Base-by-base conservation (phyloP, 345 rosid genomes). In the Angophora floribunda region DNA sequence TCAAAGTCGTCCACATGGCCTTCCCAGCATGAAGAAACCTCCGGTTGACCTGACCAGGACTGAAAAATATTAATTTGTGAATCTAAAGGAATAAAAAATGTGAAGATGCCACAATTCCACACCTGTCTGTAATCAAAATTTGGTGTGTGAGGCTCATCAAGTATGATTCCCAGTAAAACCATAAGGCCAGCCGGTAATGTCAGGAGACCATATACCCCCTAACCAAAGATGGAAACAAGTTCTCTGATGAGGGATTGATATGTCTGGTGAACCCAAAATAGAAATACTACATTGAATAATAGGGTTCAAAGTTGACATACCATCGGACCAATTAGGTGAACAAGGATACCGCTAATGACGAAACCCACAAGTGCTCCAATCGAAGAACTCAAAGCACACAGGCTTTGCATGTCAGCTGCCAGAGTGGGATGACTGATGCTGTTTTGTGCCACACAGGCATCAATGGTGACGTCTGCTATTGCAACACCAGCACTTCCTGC, bases 331-430 rank as follows among this genome's bases (percentile, higher is more conserved):
- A 98, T 93, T 86, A 94, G 92, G 93, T 97, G 98, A 91, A 98
- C 95, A 88, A 98, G 92, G 88, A 98, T 88, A 19, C 99, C 99
- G 87, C 99, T 98, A 89, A 95, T 89, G 79, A 93, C 92, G 89
- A 88, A 98, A 84, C 99, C 99, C 45, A 98, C 51, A 24, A 98
- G 93, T 26, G 95, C 94, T 87, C 99, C 99, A 84, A 94, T 92
- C 3, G 99, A 94, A 7, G 99, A 93, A 89, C 95, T 92, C 65
- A 95, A 92, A 47, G 94, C 93, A 85, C 99, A 98, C 87, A 98
- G 90, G 89, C 99, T 98, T 93, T 97, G 99, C 99, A 98, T 93
- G 88, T 98, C 99, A 52, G 99, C 92, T 2, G 99, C 98, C 87
- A 97, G 96, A 75, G 94, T 89, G 90, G 95, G 99, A 57, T 91